Evolutionary conservation across 208 protist genomes (phyloP).

Genomic region (Crithidia bombi): DNA sequence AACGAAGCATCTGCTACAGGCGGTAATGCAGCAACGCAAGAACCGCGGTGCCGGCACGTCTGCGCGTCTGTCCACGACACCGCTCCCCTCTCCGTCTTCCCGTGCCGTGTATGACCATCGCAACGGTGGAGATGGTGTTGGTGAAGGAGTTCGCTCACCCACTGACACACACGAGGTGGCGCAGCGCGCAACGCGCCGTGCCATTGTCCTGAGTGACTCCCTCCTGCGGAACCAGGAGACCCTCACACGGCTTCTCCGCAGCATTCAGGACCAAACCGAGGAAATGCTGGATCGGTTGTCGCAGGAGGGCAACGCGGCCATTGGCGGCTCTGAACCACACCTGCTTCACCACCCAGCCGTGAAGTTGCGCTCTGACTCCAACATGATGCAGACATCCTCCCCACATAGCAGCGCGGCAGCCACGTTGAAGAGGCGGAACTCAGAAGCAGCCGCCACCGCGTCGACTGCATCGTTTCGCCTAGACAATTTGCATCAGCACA

Average conservation of each 20-base stretch:
- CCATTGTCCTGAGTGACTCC: constrained; percentile 28
- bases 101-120: not conserved
- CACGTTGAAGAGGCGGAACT: not conserved
- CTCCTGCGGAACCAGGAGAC: constrained; percentile 33
- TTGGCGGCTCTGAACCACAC: not conserved
- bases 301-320: not conserved
- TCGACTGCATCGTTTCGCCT: constrained; percentile 30
- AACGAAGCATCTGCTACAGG: constrained; percentile 34
- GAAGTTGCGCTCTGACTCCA: not conserved
- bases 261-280: constrained; percentile 30
- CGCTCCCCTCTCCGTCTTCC: not conserved
- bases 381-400: constrained; percentile 6
- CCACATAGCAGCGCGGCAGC: not conserved
- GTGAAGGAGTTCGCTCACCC: not conserved
- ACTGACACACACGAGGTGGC: not conserved
- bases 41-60: not conserved
- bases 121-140: not conserved
- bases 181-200: constrained; percentile 16
- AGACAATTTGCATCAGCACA: constrained; percentile 27
- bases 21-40: constrained; percentile 21
- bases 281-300: constrained; percentile 19
- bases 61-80: not conserved
- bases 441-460: constrained; percentile 2
- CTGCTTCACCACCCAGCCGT: not conserved
- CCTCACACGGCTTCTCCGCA: constrained; percentile 27